Evolutionary conservation across 768 basidiomycete species (phyloP).

Genomic region (Termitomyces titanicus): DNA sequence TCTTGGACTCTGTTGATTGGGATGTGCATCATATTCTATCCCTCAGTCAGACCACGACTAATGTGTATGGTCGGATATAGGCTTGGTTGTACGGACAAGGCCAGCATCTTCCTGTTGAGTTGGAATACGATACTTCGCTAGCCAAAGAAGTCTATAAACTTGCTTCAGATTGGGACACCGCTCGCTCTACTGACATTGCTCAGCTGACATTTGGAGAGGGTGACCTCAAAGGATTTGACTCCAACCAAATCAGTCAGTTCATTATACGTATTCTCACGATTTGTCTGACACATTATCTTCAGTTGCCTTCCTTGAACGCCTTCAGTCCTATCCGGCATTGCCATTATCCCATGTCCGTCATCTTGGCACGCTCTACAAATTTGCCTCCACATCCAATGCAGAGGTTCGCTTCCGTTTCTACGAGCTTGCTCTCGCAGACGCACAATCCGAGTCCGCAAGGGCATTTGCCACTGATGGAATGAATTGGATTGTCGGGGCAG

Average conservation of each 20-base stretch:
- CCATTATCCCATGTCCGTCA: conserved; percentile 55
- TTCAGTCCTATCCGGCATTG: conserved; percentile 60
- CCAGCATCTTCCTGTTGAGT: conserved; percentile 61
- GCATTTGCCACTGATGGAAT: conserved; percentile 51
- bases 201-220: conserved; percentile 49
- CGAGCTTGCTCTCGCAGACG: conserved; percentile 56
- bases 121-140: conserved; percentile 73
- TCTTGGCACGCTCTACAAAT: conserved; percentile 52
- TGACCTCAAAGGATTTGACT: conserved; percentile 64
- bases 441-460: conserved; percentile 42
- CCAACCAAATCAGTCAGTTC: conserved; percentile 70
- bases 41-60: neutral
- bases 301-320: conserved; percentile 84
- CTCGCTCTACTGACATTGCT: conserved; percentile 46
- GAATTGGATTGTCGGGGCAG: conserved; percentile 67
- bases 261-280: neutral
- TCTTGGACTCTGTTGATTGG: conserved; percentile 73
- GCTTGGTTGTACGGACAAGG: conserved; percentile 86
- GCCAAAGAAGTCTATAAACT: conserved; percentile 68
- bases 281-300: neutral
- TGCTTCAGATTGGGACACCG: conserved; percentile 69
- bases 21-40: conserved; percentile 43
- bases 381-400: conserved; percentile 58
- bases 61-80: conserved; percentile 27
- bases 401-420: conserved; percentile 83